These are phyloP conservation scores for Leptographium wingfieldii DNA, from an alignment of 2,329 filamentous ascomycete species.

Conservation along the genomic window DNA sequence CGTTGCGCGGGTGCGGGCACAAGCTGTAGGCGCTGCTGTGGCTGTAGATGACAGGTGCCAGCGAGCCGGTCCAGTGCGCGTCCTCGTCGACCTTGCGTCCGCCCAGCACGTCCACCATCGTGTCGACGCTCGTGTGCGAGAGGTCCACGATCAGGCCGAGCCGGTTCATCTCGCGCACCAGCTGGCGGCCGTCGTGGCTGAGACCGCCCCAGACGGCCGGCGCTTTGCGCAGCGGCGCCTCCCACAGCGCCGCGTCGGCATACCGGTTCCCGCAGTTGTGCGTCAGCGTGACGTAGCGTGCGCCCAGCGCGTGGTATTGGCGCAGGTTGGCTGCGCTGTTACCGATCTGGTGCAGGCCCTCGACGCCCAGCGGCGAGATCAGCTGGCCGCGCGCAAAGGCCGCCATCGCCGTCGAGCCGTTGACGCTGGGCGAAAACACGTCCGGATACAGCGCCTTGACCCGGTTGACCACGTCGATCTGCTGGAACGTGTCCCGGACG, in stretches of 20 bases:
- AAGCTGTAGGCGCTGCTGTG: constrained; percentile 72
- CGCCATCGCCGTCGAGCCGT: constrained; percentile 46
- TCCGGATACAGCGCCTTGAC: constrained; percentile 51
- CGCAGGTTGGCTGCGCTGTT: constrained; percentile 69
- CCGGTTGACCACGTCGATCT: constrained; percentile 61
- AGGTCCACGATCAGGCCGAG: constrained; percentile 91
- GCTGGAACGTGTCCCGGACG: constrained; percentile 44
- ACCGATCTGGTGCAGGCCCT: constrained; percentile 88
- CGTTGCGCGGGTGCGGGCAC: constrained; percentile 83
- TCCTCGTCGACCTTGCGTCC: constrained; percentile 29
- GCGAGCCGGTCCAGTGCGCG: constrained; percentile 54
- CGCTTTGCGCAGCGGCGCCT: constrained; percentile 36
- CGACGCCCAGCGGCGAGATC: constrained; percentile 68
- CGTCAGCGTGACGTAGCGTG: constrained; percentile 77
- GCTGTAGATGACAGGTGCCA: constrained; percentile 76
- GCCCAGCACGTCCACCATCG: constrained; percentile 72
- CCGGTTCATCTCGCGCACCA: constrained; percentile 85
- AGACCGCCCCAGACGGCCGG: constrained; percentile 58
- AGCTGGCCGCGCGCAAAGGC: constrained; percentile 49
- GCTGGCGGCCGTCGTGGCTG: constrained; percentile 50
- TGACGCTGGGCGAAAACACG: constrained; percentile 51
- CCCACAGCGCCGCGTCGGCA: constrained; percentile 66
- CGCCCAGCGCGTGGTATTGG: constrained; percentile 63
- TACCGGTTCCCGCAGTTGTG: constrained; percentile 91
- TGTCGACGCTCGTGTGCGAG: constrained; percentile 62